A percentile compares a stretch with the other conserved stretches of the same genome.
phyloP scores from a whole-genome alignment of 148 eudicot genomes.

The Chenopodium quinoa region DNA sequence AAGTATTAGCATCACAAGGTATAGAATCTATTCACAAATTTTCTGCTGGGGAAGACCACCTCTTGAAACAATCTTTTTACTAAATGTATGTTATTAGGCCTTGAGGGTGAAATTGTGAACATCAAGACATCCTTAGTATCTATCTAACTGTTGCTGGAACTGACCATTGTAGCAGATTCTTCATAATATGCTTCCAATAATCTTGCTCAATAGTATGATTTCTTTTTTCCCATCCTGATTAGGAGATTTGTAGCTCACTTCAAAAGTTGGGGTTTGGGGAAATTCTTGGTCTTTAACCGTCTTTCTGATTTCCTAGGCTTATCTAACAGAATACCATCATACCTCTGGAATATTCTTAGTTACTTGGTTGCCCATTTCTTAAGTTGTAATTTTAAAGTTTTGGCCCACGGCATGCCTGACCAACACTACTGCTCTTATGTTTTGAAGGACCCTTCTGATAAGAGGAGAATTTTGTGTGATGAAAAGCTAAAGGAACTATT shows the following conservation, averaged over 20 bases:
- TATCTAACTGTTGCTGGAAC: neutral
- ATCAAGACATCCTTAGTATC: neutral
- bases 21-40: neutral
- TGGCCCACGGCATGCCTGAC: neutral
- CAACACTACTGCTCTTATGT: conserved; percentile 14
- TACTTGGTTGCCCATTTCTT: neutral
- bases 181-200: neutral
- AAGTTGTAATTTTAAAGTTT: neutral
- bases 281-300: neutral
- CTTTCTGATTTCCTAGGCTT: neutral
- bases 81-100: neutral
- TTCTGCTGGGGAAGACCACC: neutral
- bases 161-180: neutral
- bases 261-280: neutral
- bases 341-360: neutral
- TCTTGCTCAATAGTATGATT: neutral
- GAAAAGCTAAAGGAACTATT: conserved; percentile 43
- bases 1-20: neutral
- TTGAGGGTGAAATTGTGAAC: neutral
- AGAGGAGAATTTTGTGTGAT: conserved; percentile 40
- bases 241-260: neutral
- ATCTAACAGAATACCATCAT: neutral
- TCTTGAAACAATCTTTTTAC: neutral
- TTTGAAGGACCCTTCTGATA: conserved; percentile 48
- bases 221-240: neutral